Percentiles rank a stretch among this genome's conserved stretches.
Conservation (phyloP, 805 yeast genomes). For the Candida gorgasii region DNA sequence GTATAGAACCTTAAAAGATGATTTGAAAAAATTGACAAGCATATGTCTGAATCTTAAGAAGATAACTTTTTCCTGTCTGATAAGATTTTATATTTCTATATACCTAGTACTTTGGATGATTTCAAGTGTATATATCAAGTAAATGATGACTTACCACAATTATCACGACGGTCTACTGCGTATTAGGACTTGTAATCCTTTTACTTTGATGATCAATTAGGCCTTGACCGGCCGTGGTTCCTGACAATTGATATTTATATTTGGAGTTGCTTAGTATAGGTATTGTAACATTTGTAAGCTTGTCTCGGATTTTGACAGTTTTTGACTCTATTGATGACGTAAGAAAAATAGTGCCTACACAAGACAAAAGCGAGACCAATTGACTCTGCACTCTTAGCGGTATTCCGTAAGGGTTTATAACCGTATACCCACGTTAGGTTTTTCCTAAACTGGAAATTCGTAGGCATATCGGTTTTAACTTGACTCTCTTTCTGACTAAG, state of each 20-base stretch:
- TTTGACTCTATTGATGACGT: too few relatives aligned
- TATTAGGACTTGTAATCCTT: slow-evolving; percentile 45
- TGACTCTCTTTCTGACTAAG: too few relatives aligned
- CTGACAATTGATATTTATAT: slow-evolving; percentile 26
- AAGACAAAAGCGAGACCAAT: too few relatives aligned
- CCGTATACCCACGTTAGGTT: too few relatives aligned
- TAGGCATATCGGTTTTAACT: too few relatives aligned
- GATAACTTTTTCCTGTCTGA: slow-evolving; percentile 59
- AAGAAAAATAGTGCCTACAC: too few relatives aligned
- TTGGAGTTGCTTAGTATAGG: too few relatives aligned
- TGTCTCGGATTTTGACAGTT: too few relatives aligned
- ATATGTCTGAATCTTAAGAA: slow-evolving; percentile 87
- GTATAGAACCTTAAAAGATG: slow-evolving; percentile 51
- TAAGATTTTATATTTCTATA: slow-evolving; percentile 19
- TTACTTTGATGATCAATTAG: slow-evolving; percentile 44
- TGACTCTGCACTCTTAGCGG: too few relatives aligned
- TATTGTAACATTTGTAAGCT: too few relatives aligned
- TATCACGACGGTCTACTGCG: slow-evolving; percentile 56
- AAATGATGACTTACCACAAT: slow-evolving; percentile 49
- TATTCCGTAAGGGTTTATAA: too few relatives aligned
- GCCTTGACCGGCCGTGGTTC: slow-evolving; percentile 58
- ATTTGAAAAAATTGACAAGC: slow-evolving; percentile 87
- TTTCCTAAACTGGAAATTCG: too few relatives aligned
- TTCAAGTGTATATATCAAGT: slow-evolving; percentile 19
- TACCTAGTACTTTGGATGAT: slow-evolving; percentile 11